These are phyloP conservation scores for Biscogniauxia mediterranea DNA, from an alignment of 2,329 filamentous ascomycete genomes.

Conservation along the genomic window DNA sequence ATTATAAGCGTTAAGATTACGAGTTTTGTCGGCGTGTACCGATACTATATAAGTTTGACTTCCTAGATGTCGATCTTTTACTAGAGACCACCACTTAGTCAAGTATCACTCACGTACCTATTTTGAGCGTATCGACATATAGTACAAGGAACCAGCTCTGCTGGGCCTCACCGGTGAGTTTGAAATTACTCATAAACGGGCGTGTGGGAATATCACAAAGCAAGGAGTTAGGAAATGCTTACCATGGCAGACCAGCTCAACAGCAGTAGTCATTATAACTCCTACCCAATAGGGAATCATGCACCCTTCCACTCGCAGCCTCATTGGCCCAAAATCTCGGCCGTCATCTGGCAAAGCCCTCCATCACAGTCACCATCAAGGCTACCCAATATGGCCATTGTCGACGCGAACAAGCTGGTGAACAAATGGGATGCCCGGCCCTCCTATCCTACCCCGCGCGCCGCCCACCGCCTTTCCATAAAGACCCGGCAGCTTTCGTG, in stretches of 20 bases:
- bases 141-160: background rate
- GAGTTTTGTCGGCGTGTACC: background rate
- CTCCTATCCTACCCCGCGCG: background rate
- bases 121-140: background rate
- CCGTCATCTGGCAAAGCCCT: background rate
- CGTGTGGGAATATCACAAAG: background rate
- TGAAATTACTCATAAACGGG: background rate
- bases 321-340: background rate
- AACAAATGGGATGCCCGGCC: background rate
- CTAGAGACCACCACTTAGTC: background rate
- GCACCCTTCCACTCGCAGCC: background rate
- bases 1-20: background rate
- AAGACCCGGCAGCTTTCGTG: background rate
- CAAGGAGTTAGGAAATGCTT: background rate
- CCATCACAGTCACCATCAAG: background rate
- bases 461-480: background rate
- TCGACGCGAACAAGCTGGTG: background rate
- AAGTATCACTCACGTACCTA: background rate
- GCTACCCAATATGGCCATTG: background rate
- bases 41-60: background rate
- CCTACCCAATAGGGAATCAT: background rate
- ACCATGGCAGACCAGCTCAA: background rate
- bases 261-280: background rate
- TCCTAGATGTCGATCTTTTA: background rate
- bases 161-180: background rate